Conservation (phyloP, 2,329 filamentous ascomycete species). For the Fusarium euwallaceae region DNA sequence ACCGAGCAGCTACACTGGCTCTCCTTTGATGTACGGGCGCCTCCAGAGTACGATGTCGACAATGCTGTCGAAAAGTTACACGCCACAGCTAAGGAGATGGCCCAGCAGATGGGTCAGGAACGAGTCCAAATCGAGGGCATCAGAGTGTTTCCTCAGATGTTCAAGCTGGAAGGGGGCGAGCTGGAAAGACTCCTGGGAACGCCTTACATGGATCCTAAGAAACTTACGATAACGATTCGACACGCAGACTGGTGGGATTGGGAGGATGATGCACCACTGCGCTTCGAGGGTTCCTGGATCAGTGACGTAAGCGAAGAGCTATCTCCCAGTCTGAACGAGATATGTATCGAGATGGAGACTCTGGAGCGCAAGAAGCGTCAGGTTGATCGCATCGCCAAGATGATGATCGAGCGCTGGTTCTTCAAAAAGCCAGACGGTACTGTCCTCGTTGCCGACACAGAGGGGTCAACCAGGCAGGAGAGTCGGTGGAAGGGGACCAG, state of each 20-base stretch:
- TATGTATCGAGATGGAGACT: constrained; percentile 63
- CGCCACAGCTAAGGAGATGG: constrained; percentile 30
- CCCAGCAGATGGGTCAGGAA: constrained; percentile 35
- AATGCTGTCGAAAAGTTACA: background rate
- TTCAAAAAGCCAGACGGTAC: constrained; percentile 49
- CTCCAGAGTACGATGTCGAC: constrained; percentile 37
- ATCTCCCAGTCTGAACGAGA: constrained; percentile 51
- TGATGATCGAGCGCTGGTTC: constrained; percentile 41
- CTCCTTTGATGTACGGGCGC: constrained; percentile 47
- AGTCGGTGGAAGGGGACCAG: constrained; percentile 61
- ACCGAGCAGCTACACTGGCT: constrained; percentile 58
- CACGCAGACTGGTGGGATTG: constrained; percentile 56
- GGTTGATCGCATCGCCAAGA: constrained; percentile 57
- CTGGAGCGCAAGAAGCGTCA: constrained; percentile 60
- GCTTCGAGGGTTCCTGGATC: constrained; percentile 56
- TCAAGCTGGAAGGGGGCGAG: constrained; percentile 49
- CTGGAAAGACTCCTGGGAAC: constrained; percentile 47
- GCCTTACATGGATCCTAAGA: constrained; percentile 50
- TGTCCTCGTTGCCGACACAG: constrained; percentile 48
- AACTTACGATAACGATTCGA: constrained; percentile 60
- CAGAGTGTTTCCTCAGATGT: constrained; percentile 60
- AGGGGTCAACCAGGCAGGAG: constrained; percentile 40
- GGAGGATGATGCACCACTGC: constrained; percentile 45
- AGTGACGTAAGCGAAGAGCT: constrained; percentile 37
- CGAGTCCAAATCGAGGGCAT: constrained; percentile 49